A percentile compares a stretch with the other conserved stretches of the same genome.
These are phyloP conservation scores for Boletus speciosus DNA, from an alignment of 768 basidiomycete species.

Conservation along the genomic window DNA sequence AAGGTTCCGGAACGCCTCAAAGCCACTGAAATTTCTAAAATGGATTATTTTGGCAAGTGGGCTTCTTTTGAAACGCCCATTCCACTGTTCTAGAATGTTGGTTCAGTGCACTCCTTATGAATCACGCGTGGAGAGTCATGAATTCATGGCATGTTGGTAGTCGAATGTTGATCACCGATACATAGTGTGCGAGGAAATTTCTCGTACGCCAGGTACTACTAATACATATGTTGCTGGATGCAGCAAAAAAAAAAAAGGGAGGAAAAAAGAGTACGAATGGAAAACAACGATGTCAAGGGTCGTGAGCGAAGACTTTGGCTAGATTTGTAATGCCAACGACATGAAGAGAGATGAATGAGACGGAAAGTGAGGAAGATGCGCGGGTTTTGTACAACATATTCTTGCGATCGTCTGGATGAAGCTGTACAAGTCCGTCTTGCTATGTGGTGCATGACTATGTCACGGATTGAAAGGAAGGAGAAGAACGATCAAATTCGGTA, in stretches of 20 bases:
- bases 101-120: neutral
- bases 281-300: constrained; percentile 11
- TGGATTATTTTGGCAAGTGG: neutral
- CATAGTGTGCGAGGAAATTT: constrained; percentile 19
- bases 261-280: neutral
- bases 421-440: constrained; percentile 1
- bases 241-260: constrained; percentile 1
- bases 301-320: constrained; percentile 24
- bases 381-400: constrained; percentile 21
- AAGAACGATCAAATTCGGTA: constrained; percentile 1
- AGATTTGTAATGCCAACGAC: constrained; percentile 20
- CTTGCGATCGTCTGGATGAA: constrained; percentile 20
- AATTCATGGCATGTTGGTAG: constrained; percentile 2
- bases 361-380: constrained; percentile 10
- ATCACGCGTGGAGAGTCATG: constrained; percentile 3
- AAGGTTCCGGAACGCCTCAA: too few species aligned
- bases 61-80: neutral
- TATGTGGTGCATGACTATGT: neutral
- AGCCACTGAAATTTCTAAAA: neutral
- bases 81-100: constrained; percentile 11
- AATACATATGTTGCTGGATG: constrained; percentile 29
- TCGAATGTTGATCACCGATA: constrained; percentile 16
- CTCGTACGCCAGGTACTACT: constrained; percentile 33
- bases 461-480: neutral
- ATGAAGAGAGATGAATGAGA: constrained; percentile 10